Base-by-base conservation (phyloP, 2,329 filamentous ascomycete genomes). In the Ophiostoma ips region DNA sequence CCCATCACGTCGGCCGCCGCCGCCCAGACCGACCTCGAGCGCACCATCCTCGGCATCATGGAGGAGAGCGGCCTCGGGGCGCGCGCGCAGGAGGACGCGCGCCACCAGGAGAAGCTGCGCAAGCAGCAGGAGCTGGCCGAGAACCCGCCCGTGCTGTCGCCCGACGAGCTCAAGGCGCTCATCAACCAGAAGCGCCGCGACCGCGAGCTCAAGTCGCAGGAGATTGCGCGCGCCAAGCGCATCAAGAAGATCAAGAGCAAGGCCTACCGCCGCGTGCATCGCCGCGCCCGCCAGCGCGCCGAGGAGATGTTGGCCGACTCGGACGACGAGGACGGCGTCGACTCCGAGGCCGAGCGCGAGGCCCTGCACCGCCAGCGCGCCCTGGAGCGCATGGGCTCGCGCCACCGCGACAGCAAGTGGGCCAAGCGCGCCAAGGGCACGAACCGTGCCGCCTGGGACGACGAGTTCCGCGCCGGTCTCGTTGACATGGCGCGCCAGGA, bases 191-290 rank as follows among this genome's bases (percentile, higher is more conserved):
- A 90, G 51, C 81, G 92, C 12, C 81, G 81, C 63, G 81, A 86
- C 55, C 76, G 92, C 57, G 90, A 96, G 59, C 68, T 95, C 8
- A 75, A 90, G 56, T 95, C 94, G 59, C 77, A 89, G 11, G 90
- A 96, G 66, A 84, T 94, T 60, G 82, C 88, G 40, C 83, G 88
- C 51, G 79, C 88, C 8, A 94, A 89, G 67, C 83, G 92, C 21
- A 87, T 98, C 67, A 95, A 95, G 70, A 96, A 96, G 71, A 98
- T 98, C 69, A 98, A 98, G 73, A 94, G 86, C 63, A 98, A 95
- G 65, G 79, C 88, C 0, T 98, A 94, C 63, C 85, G 90, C 50
- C 83, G 89, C 41, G 83, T 96, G 13, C 90, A 96, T 66, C 81
- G 90, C 35, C 95, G 84, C 62, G 85, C 81, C 64, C 59, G 71